Evolutionary conservation across 805 yeast species (phyloP), one percentile per base, ranked within the genome.

Genomic region (Metschnikowia borealis): DNA sequence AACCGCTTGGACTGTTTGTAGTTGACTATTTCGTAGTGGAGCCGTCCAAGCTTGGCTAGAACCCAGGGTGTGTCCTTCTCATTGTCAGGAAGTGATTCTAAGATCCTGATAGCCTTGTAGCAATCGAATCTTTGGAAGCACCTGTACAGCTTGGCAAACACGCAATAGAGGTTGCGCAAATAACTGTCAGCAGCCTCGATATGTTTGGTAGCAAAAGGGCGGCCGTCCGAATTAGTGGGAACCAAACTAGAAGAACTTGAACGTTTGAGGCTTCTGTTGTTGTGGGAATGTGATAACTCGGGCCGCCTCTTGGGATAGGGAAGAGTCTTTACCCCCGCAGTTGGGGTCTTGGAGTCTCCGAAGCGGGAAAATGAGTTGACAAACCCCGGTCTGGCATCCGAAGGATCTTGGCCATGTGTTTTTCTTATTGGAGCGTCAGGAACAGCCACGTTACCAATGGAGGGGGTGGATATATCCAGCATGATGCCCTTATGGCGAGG

Each of bases 11-110:
- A 79, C 65, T 85, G 86, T 51, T 82, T 84, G 67, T 92, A 92
- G 64, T 89, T 87, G 17, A 87, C 92, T 55, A 87, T 81, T 64
- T 92, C 98, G 67, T 86, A 91, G 66, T 89, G 89, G 39, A 89
- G 70, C 55, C 90, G 74, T 0, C 96, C 99, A 21, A 87, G 65
- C 57, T 85, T 84, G 20, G 90, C 80, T 44, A 89, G 75, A 11
- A 90, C 95, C 88, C 94, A 90, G 0, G 97, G 94, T 20, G 96
- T 78, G 48, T 81, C 72, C 51, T 78, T 71, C 65, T 85, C 87
- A 44, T 73, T 60, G 45, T 75, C 78, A 1, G 95, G 88, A 18
- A 94, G 71, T 21, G 81, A 66, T 48, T 81, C 82, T 31, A 92
- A 71, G 2, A 82, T 69, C 49, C 92, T 69, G 8, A 91, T 81